Evolutionary conservation across 805 yeast species (phyloP), one percentile per base, ranked within the genome.

Genomic region (Dipodascus albidus): DNA sequence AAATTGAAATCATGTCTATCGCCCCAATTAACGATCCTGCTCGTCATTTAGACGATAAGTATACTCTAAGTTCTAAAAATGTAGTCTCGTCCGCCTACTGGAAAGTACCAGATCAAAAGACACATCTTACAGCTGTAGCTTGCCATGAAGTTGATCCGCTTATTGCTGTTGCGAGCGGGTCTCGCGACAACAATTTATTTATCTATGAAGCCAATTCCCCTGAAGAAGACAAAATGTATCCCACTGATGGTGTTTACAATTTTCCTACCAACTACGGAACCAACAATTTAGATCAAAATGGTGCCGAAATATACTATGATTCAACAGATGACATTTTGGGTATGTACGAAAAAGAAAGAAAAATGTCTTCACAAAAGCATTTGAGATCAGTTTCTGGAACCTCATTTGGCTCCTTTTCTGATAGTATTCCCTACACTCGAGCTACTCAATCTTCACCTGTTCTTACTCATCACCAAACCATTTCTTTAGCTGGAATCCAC

Each of bases 111-210:
- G 75, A 71, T 55, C 50, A 58, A 23, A 48, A 58, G 11, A 58
- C 61, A 44, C 67, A 65, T 50, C 58, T 71, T 31, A 67, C 74
- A 0, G 58, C 68, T 3, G 54, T 71, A 2, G 72, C 71, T 1
- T 57, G 65, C 14, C 72, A 70, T 50, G 65, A 64, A 38, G 56
- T 62, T 6, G 61, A 62, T n/a, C 74, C 76, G 1, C 62, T 74
- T 2, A 63, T 81, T 51, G 85, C 84, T 1, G 73, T 80, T n/a
- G 75, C 81, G 2, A 74, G 80, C 53, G 84, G 80, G 2, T 71
- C 73, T 50, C 50, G 58, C 8, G 67, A 65, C 11, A 66, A 73
- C 55, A 80, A 80, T 58, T 67, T 80, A 53, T 80, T 74, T 56
- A 71, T 80, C 31, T 80, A 80, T 60, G 81, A 77, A 55, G 68